Conservation (phyloP, 306 rosid species). For the Elaeagnus macrophylla region DNA sequence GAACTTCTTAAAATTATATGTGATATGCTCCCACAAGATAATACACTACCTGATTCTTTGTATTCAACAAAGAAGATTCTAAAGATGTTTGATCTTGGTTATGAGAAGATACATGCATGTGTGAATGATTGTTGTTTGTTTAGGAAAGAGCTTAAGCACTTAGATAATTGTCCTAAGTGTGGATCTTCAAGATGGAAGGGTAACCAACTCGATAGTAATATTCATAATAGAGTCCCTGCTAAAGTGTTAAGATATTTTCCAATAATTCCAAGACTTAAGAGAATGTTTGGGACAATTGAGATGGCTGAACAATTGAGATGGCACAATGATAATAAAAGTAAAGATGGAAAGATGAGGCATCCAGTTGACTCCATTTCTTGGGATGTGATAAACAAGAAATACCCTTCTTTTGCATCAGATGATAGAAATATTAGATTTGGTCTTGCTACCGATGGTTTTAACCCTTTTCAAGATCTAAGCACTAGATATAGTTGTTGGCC, state of each 20-base stretch:
- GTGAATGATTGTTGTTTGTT: no score
- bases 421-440: background rate
- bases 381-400: background rate
- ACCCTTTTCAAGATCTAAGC: background rate
- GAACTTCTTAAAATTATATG: no score
- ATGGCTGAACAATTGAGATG: background rate
- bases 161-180: no score
- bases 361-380: background rate
- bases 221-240: no score
- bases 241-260: background rate
- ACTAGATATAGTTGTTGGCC: conserved; percentile 5
- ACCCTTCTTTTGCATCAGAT: background rate
- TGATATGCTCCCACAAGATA: no score
- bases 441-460: background rate
- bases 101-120: no score
- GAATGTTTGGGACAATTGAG: background rate
- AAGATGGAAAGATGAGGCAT: conserved; percentile 1
- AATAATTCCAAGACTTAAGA: background rate
- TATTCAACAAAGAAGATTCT: no score
- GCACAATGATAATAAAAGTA: background rate
- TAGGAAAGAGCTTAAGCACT: no score
- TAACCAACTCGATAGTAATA: no score
- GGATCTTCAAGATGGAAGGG: no score
- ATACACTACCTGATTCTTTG: no score
- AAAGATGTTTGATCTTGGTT: no score